phyloP scores from a whole-genome alignment of 2,329 filamentous ascomycete genomes.

The Trichothecium sympodiale region DNA sequence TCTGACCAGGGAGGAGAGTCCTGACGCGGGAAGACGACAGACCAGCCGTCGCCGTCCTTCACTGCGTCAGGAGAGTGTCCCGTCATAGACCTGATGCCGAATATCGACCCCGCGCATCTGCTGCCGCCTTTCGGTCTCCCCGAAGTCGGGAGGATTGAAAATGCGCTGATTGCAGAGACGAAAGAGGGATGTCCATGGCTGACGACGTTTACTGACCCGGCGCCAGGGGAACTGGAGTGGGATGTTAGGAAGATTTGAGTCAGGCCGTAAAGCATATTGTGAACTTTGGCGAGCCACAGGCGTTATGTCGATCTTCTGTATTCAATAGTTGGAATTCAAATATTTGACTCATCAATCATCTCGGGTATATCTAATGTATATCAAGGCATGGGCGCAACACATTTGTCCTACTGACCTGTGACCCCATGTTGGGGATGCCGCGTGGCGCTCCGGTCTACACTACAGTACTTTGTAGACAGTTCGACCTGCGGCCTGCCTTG shows the following conservation, averaged over 20 bases:
- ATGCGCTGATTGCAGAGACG: slow-evolving; percentile 14
- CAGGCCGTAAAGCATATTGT: slow-evolving; percentile 8
- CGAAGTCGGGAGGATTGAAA: slow-evolving; percentile 17
- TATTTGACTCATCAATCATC: no score
- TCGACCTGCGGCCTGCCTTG: no score
- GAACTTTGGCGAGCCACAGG: no score
- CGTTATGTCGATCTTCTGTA: no score
- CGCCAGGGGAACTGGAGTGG: slow-evolving; percentile 14
- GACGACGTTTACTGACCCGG: slow-evolving; percentile 17
- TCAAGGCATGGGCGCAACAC: no score
- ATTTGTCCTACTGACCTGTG: no score
- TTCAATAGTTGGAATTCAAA: no score
- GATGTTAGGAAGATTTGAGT: slow-evolving; percentile 16
- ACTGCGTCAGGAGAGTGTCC: neutral
- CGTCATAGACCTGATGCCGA: neutral
- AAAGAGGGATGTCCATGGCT: slow-evolving; percentile 14
- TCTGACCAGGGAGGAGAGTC: neutral
- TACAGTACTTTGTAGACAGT: no score
- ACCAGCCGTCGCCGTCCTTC: neutral
- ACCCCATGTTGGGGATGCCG: no score
- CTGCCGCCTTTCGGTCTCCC: slow-evolving; percentile 17
- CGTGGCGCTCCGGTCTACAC: no score
- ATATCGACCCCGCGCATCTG: slow-evolving; percentile 5
- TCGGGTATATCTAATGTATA: no score
- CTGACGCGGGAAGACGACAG: no score